Evolutionary conservation across 305 asterid genomes (phyloP), one percentile per base, ranked within the genome.

Genomic region (Rubia peregrina): DNA sequence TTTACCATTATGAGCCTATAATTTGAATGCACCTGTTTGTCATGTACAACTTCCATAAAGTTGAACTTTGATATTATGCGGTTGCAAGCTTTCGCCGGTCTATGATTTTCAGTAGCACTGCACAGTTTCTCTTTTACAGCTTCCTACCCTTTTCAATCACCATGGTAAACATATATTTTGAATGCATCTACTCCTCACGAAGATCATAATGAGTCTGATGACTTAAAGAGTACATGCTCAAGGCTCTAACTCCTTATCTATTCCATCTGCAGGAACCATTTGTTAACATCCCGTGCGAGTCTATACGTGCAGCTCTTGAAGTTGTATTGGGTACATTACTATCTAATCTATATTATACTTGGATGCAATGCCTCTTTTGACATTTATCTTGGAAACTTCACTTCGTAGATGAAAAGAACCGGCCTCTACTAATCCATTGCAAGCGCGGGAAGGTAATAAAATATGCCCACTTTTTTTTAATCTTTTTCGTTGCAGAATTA

Each of bases 351-450:
- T 1, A 56, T n/a, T 1, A 51, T 21, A 56, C 26, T 56, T 21
- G 14, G 61, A 0, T 56, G 36, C 9, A 21, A 21, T 56, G 62
- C 62, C 14, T 51, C 57, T 22, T 56, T 56, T 56, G 33, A 33
- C 67, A 56, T 71, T 68, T 68, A 48, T 70, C 24, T 60, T 67
- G 62, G 11, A 56, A 57, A 24, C 51, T 80, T 67, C 21, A 14
- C 36, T 44, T 13, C 72, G 51, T 79, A 92, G 97, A 92, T 79
- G 91, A 83, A 79, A 83, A 83, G 77, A 87, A 90, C 74, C 96
- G 71, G 57, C 98, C 98, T 1, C 83, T 90, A 66, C 86, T 92
- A 63, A 88, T 90, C 68, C 98, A 92, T 73, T 92, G 98, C 88
- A 88, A 85, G 69, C 88, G 98, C 8, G 98, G 98, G 71, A 92